Percentiles rank a stretch among this genome's conserved stretches.
These are phyloP conservation scores for Backusella luteola DNA, from an alignment of 192 early-diverging fungal species.

Conservation along the genomic window DNA sequence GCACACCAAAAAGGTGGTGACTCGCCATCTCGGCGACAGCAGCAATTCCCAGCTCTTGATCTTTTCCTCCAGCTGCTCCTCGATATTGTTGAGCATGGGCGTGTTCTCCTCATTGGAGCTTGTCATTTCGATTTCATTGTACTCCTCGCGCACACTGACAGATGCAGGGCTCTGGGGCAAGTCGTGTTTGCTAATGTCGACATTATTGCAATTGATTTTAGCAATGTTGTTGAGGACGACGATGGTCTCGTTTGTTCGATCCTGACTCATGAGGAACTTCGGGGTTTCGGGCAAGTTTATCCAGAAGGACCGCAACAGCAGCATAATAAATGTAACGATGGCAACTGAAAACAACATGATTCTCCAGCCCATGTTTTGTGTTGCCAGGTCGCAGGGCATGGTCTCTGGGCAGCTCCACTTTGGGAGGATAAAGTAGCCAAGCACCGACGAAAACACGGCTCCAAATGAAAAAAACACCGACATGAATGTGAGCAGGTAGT, in stretches of 20 bases:
- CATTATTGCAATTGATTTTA: conserved; percentile 53
- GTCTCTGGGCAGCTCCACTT: conserved; percentile 61
- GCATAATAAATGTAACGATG: conserved; percentile 65
- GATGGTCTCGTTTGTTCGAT: conserved; percentile 62
- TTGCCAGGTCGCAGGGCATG: conserved; percentile 48
- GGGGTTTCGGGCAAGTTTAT: conserved; percentile 78
- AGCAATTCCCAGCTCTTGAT: conserved; percentile 20
- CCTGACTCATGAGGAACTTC: conserved; percentile 70
- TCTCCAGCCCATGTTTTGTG: conserved; percentile 79
- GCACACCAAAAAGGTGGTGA: conserved; percentile 72
- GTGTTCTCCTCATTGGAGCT: not conserved
- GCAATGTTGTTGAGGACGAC: conserved; percentile 66
- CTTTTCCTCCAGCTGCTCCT: not conserved
- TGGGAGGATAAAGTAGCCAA: conserved; percentile 68
- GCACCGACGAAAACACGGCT: conserved; percentile 64
- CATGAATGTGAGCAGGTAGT: conserved; percentile 79
- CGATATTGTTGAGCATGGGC: not conserved
- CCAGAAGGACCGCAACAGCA: conserved; percentile 62
- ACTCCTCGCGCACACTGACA: conserved; percentile 13
- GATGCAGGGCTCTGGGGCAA: conserved; percentile 2
- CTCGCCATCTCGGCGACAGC: conserved; percentile 49
- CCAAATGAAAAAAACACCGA: conserved; percentile 85
- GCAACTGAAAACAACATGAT: conserved; percentile 65
- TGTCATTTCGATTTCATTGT: conserved; percentile 12
- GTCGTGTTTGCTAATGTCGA: conserved; percentile 21